A percentile compares a stretch with the other conserved stretches of the same genome.
Conservation (phyloP, 257 asterid species). For the Phtheirospermum japonicum region DNA sequence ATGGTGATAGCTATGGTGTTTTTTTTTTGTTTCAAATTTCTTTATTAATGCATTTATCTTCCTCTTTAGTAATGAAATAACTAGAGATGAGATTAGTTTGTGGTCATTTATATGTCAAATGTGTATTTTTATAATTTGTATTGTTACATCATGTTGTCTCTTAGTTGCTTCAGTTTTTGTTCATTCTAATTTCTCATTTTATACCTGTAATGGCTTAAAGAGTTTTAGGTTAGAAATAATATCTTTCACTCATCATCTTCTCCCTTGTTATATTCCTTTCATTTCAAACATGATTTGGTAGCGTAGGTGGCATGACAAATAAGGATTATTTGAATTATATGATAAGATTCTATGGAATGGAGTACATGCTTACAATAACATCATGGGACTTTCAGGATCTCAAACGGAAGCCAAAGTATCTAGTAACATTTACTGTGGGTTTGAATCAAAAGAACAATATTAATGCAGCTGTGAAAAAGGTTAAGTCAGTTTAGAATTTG, state of each 20-base stretch:
- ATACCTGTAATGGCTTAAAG: constrained; percentile 17
- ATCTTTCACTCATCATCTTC: constrained; percentile 1
- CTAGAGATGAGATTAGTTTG: no score
- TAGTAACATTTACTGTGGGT: no score
- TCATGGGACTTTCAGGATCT: constrained; percentile 69
- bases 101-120: no score
- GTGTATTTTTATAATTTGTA: background rate
- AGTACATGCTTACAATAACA: constrained; percentile 21
- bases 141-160: background rate
- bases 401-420: constrained; percentile 78
- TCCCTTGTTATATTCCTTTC: constrained; percentile 5
- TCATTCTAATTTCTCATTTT: background rate
- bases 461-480: constrained; percentile 88
- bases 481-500: constrained; percentile 28
- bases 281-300: constrained; percentile 14
- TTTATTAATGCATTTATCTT: no score
- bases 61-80: no score
- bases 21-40: no score
- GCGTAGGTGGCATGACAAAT: constrained; percentile 15
- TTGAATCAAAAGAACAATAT: constrained; percentile 69
- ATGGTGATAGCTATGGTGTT: no score
- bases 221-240: constrained; percentile 11
- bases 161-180: background rate
- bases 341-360: constrained; percentile 2
- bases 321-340: constrained; percentile 15